Evolutionary conservation across 2,329 filamentous ascomycete species (phyloP).

Genomic region (Aspergillus piperis): DNA sequence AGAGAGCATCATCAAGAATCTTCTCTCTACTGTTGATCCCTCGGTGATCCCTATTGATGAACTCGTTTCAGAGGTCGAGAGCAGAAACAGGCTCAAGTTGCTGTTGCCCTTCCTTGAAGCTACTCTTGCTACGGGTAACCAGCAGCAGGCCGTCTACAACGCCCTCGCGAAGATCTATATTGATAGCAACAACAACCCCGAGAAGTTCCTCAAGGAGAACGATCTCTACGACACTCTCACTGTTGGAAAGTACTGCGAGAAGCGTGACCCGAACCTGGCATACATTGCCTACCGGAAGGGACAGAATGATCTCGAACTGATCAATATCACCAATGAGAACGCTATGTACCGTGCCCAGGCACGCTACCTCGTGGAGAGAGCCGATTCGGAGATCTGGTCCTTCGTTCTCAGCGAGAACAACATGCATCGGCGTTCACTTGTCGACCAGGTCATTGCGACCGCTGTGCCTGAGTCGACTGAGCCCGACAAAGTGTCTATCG

Average conservation of each 20-base stretch:
- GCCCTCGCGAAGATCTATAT: constrained; percentile 99
- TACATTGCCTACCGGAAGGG: constrained; percentile 96
- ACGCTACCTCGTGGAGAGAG: constrained; percentile 87
- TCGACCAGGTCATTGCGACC: constrained; percentile 94
- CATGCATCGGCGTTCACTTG: constrained; percentile 85
- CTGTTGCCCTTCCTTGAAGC: constrained; percentile 94
- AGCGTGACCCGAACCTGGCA: constrained; percentile 92
- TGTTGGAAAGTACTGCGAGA: constrained; percentile 98
- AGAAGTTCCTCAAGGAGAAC: constrained; percentile 97
- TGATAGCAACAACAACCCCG: constrained; percentile 95
- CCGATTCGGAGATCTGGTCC: constrained; percentile 86
- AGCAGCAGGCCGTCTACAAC: constrained; percentile 96
- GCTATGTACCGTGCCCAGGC: constrained; percentile 99
- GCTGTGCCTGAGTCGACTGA: constrained; percentile 91
- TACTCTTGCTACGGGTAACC: constrained; percentile 83
- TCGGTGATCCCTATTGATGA: constrained; percentile 89
- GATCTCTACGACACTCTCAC: constrained; percentile 90
- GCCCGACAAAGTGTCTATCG: constrained; percentile 90
- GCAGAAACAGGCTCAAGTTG: constrained; percentile 91
- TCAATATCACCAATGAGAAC: constrained; percentile 98
- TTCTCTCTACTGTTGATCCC: constrained; percentile 81
- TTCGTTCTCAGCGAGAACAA: constrained; percentile 97
- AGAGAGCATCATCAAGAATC: constrained; percentile 90
- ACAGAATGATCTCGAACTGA: constrained; percentile 93
- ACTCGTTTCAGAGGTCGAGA: constrained; percentile 91